These are phyloP conservation scores for Lasiosphaeria ovina DNA, from an alignment of 495 filamentous ascomycete species.

Conservation along the genomic window DNA sequence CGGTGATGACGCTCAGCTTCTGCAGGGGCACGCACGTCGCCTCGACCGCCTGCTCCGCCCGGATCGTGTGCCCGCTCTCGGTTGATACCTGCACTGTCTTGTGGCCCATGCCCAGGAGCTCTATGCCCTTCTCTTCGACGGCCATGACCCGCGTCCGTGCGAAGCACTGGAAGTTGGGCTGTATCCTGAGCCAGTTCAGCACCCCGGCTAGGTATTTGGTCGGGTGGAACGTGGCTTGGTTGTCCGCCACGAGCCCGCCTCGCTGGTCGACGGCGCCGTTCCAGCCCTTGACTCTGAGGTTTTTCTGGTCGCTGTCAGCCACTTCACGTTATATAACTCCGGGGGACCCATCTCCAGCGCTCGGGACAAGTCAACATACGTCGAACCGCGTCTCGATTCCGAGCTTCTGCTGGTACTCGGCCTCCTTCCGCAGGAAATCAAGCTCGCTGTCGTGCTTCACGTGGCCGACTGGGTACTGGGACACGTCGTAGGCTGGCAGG, in stretches of 20 bases:
- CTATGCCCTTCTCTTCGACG: slow-evolving; percentile 47
- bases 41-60: slow-evolving; percentile 49
- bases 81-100: slow-evolving; percentile 45
- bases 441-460: slow-evolving; percentile 43
- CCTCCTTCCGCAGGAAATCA: slow-evolving; percentile 38
- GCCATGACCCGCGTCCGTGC: slow-evolving; percentile 48
- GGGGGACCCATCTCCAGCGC: too few species aligned
- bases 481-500: slow-evolving; percentile 47
- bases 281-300: slow-evolving; percentile 41
- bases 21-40: slow-evolving; percentile 58
- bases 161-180: slow-evolving; percentile 54
- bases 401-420: slow-evolving; percentile 38
- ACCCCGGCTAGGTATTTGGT: slow-evolving; percentile 54
- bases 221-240: slow-evolving; percentile 60
- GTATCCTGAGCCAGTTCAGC: slow-evolving; percentile 47
- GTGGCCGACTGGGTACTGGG: slow-evolving; percentile 31
- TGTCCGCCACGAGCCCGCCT: slow-evolving; percentile 42
- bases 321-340: neutral
- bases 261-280: slow-evolving; percentile 50
- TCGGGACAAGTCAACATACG: slow-evolving; percentile 14
- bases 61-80: slow-evolving; percentile 44
- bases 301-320: slow-evolving; percentile 22
- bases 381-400: slow-evolving; percentile 45
- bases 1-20: slow-evolving; percentile 48
- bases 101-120: slow-evolving; percentile 34